Base-by-base conservation (phyloP, 2,329 filamentous ascomycete genomes). In the Aspergillus ruber region DNA sequence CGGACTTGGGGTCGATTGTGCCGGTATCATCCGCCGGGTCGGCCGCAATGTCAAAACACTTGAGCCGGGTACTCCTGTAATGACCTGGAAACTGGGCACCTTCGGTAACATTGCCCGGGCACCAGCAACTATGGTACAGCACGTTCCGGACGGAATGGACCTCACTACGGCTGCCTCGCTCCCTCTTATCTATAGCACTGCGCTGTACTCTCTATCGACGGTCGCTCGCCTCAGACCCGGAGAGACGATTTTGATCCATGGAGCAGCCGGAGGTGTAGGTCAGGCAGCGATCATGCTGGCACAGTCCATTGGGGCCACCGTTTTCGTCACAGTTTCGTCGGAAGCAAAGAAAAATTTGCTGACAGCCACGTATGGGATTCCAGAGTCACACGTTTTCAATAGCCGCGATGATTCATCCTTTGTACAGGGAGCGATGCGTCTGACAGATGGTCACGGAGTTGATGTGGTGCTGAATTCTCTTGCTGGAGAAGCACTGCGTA, bases 401-500 rank as follows among this genome's bases (percentile, higher is more conserved):
- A 54, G 49, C 20, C 44, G 48, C 7, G 20, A 39, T 8, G 33
- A 32, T 9, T n/a, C 32, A n/a, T n/a, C 27, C 2, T 56, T 57
- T 29, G 43, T 41, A 6, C 9, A 44, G 7, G 29, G 41, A 7
- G 27, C 58, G 21, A 45, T 38, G 29, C 42, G 17, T 10, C 20
- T 36, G 1, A 54, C 53, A 3, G 18, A 36, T 0, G 47, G 47
- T 1, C 41, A 39, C 10, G 55, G 56, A 6, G 54, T 56, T 1
- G 53, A 60, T 50, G 46, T 60, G 3, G 44, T 58, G 15, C 40
- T 62, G 15, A 60, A 59, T 43, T 53, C 54, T 4, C 42, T 57
- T 15, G 29, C 53, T 8, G 56, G 56, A 3, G 50, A 53, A 8
- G 13, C 43, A 13, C 43, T 62, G 8, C 20, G 42, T 7, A 54